Base-by-base conservation (phyloP, 192 early-diverging fungal species). In the Coemansia sp. region DNA sequence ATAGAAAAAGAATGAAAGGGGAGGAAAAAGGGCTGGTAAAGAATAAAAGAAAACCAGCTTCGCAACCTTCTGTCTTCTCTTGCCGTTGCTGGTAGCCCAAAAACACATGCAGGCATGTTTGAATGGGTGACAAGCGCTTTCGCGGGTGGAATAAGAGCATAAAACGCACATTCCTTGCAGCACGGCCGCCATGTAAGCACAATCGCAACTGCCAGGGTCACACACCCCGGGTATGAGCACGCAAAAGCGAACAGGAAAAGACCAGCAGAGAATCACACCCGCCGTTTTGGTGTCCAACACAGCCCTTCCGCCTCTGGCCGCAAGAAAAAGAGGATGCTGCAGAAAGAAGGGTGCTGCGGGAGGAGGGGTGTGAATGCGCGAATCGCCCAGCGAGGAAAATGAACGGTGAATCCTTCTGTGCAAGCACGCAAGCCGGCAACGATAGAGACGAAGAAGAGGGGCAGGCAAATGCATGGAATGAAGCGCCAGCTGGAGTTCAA, bases 11-110 rank as follows among this genome's bases (percentile, higher is more conserved):
- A 26, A 26, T 26, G 26, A 26, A 26, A 26, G 26, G 26, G 26
- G 26, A 3, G 3, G 22, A 8, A 54, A 54, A 54, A 22, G 51
- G 51, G 19, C 22, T 26, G 51, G 51, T 22, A 22, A 54, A 54
- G 51, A 54, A 54, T 54, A 54, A 54, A 54, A 18, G n/a, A n/a
- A 26, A 26, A 0, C 26, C 26, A 26, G 26, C 26, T 26, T 26
- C 26, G 26, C 51, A 18, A 13, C 51, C 8, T 49, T 49, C 18
- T 18, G 15, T 2, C 21, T 19, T 21, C 41, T 42, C 41, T 42
- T 52, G 19, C 49, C 49, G n/a, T 52, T 22, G 51, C 26, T 22
- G 51, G 51, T 54, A 54, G 51, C 51, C 51, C 51, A 54, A 54
- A 26, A 54, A 21, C 6, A 12, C 49, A 54, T 54, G 51, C 51